Conservation (phyloP, 352 stramenopile species). For the Peronospora farinosa region DNA sequence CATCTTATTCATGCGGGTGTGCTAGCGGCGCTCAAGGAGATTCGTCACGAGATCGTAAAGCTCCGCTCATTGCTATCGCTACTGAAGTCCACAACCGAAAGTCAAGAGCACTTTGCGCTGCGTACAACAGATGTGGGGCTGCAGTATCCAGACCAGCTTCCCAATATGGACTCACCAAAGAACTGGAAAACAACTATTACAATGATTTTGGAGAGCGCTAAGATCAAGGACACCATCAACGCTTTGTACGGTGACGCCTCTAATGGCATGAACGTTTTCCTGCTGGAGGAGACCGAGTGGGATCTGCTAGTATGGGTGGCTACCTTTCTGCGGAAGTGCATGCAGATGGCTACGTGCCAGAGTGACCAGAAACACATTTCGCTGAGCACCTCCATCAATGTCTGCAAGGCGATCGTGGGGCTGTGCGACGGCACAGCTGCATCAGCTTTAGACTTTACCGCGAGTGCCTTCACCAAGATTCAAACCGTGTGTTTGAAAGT, state of each 20-base stretch:
- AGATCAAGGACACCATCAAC: slow-evolving; percentile 72
- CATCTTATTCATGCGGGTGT: slow-evolving; percentile 70
- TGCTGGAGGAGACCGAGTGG: slow-evolving; percentile 75
- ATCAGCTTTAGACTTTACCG: slow-evolving; percentile 51
- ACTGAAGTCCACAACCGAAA: slow-evolving; percentile 64
- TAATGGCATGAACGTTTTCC: slow-evolving; percentile 68
- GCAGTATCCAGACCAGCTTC: slow-evolving; percentile 53
- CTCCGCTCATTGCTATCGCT: slow-evolving; percentile 64
- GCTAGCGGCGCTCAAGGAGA: slow-evolving; percentile 58
- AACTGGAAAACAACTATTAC: slow-evolving; percentile 58
- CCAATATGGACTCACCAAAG: slow-evolving; percentile 67
- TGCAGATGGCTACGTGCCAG: slow-evolving; percentile 74
- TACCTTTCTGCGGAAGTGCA: slow-evolving; percentile 70
- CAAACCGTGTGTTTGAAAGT: slow-evolving; percentile 72
- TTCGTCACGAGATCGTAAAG: slow-evolving; percentile 69
- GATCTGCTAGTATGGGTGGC: slow-evolving; percentile 66
- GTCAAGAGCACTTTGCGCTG: slow-evolving; percentile 65
- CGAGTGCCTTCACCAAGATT: slow-evolving; percentile 51
- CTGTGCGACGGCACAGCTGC: slow-evolving; percentile 64
- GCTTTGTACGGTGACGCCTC: slow-evolving; percentile 56
- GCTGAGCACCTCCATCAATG: slow-evolving; percentile 71
- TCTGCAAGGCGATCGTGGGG: slow-evolving; percentile 74
- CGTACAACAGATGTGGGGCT: slow-evolving; percentile 63
- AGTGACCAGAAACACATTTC: slow-evolving; percentile 76
- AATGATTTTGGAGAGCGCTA: slow-evolving; percentile 75